Base-by-base conservation (phyloP, 495 filamentous ascomycete genomes). In the Acidomyces sp. region DNA sequence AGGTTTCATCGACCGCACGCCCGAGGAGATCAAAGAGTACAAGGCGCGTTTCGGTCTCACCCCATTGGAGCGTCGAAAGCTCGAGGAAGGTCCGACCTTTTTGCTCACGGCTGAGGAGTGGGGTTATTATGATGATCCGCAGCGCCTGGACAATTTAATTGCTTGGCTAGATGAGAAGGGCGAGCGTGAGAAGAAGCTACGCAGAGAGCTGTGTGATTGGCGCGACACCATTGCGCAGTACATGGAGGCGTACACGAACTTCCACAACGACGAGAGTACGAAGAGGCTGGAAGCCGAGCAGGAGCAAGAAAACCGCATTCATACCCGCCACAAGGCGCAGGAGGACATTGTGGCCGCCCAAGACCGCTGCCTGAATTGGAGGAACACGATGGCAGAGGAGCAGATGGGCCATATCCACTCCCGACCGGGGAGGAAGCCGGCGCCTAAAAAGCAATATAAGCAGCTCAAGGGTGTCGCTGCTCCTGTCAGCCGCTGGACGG, bases 111-210 rank as follows among this genome's bases (percentile, higher is more conserved):
- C 90, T 2, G 63, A 62, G 7, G 80, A 95, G 57, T 96, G 88
- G 83, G 90, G 81, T 11, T 97, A 81, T 63, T 84, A 82, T 55
- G 81, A 90, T 34, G 78, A 87, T 1, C 76, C 85, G 0, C 71
- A 77, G 16, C 64, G 76, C 17, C 58, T 97, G 5, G 85, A 87
- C 34, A 69, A 68, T 41, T 72, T 96, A 12, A 72, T 95, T 37
- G 71, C 69, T 20, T 97, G 90, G 90, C 68, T 97, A 4, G 90
- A 97, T 53, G 64, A 75, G 6, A 78, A 80, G 19, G 90, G 90
- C 0, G 62, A 75, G 26, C 82, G 90, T 24, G 90, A 97, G 59
- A 59, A 74, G 24, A 87, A 84, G 54, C 63, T 97, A 17, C 71
- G 78, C 24, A 93, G 93, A 58, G 86, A 94, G 59, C 69, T 97